Evolutionary conservation across 768 basidiomycete species (phyloP).

Genomic region (Tylopilus rubrobrunneus): DNA sequence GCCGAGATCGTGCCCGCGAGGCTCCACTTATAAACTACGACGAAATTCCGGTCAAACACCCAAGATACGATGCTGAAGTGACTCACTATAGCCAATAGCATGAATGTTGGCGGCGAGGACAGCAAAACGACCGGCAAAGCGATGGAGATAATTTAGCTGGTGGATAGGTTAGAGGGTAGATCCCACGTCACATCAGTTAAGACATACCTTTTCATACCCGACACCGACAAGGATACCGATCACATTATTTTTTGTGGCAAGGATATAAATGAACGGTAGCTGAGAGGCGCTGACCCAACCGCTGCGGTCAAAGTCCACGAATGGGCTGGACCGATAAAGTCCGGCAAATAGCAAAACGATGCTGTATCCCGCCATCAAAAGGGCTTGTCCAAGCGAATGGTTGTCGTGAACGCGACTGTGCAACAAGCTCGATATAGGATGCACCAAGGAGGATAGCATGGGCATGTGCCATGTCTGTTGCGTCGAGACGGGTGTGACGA

Average conservation of each 20-base stretch:
- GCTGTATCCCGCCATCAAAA: conserved; percentile 46
- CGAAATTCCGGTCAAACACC: background rate
- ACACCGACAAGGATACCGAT: conserved; percentile 53
- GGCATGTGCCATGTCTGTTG: conserved; percentile 31
- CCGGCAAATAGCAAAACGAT: conserved; percentile 42
- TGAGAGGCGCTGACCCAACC: conserved; percentile 57
- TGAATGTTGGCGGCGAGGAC: conserved; percentile 59
- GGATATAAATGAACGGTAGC: conserved; percentile 56
- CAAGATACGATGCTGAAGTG: background rate
- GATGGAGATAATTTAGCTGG: conserved; percentile 74
- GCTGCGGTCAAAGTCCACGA: conserved; percentile 45
- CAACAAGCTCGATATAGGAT: conserved; percentile 40
- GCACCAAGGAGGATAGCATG: conserved; percentile 38
- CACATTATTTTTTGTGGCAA: conserved; percentile 70
- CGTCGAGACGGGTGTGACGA: background rate
- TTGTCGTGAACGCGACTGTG: conserved; percentile 43
- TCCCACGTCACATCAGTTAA: background rate
- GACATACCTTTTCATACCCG: conserved; percentile 62
- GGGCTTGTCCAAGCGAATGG: conserved; percentile 49
- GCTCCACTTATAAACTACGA: conserved; percentile 57
- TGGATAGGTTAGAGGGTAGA: background rate
- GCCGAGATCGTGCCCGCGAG: conserved; percentile 38
- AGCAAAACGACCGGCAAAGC: conserved; percentile 56
- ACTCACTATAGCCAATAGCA: conserved; percentile 50
- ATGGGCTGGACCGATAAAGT: conserved; percentile 48